These are phyloP conservation scores for Gossypium trilobum DNA, from an alignment of 441 rosid genomes.

Conservation along the genomic window DNA sequence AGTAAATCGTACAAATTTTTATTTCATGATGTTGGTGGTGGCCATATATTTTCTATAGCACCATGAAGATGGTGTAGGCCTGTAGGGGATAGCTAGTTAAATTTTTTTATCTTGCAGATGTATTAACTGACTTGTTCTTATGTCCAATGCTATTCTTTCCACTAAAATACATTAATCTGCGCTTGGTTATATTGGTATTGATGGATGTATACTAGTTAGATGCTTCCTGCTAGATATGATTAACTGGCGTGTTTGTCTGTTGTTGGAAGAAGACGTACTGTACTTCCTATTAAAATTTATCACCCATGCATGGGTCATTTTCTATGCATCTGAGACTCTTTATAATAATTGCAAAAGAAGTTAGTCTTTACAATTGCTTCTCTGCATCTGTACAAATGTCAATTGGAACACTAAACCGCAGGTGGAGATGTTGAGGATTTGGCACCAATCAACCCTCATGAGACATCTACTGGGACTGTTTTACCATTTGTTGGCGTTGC, in stretches of 20 bases:
- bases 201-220: background rate
- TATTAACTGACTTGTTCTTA: background rate
- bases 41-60: background rate
- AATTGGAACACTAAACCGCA: slow-evolving; percentile 23
- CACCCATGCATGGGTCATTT: background rate
- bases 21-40: background rate
- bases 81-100: background rate
- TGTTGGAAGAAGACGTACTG: background rate
- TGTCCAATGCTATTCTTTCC: background rate
- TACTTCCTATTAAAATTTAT: background rate
- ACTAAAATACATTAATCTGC: background rate
- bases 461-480: slow-evolving; percentile 57
- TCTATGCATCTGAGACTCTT: background rate
- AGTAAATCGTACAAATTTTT: background rate
- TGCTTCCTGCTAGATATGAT: background rate
- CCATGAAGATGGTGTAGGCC: background rate
- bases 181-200: background rate
- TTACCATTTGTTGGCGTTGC: slow-evolving; percentile 88
- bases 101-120: background rate
- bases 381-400: background rate
- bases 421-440: slow-evolving; percentile 58
- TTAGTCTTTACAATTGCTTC: background rate
- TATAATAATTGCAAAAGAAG: background rate
- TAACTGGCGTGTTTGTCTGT: background rate
- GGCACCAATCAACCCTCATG: slow-evolving; percentile 35